These are phyloP conservation scores for Rutstroemia sp. DNA, from an alignment of 2,329 filamentous ascomycete genomes.

Conservation along the genomic window DNA sequence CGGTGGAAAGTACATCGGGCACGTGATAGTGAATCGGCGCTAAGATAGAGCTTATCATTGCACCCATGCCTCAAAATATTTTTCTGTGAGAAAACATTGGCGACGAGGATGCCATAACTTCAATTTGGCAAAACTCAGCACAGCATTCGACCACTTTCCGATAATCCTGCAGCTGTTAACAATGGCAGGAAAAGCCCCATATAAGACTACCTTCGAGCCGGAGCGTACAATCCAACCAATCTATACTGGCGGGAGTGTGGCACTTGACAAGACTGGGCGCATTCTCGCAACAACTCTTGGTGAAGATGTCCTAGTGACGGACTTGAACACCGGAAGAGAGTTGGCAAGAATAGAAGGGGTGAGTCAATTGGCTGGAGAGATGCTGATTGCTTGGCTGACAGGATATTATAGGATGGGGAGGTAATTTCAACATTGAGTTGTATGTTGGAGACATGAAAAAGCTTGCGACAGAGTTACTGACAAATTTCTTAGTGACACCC, in stretches of 20 bases:
- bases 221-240: slow-evolving; percentile 81
- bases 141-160: too few species aligned
- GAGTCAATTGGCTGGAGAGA: slow-evolving; percentile 27
- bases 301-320: slow-evolving; percentile 83
- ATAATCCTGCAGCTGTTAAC: slow-evolving; percentile 9
- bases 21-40: slow-evolving; percentile 7
- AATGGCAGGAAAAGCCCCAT: slow-evolving; percentile 55
- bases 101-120: neutral
- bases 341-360: slow-evolving; percentile 84
- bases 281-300: slow-evolving; percentile 85
- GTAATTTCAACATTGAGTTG: slow-evolving; percentile 66
- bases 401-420: slow-evolving; percentile 59
- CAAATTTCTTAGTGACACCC: slow-evolving; percentile 59
- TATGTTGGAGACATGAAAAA: slow-evolving; percentile 30
- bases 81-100: slow-evolving; percentile 4
- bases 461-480: slow-evolving; percentile 18
- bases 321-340: slow-evolving; percentile 74
- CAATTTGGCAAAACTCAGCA: neutral
- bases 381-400: slow-evolving; percentile 21
- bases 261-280: slow-evolving; percentile 71
- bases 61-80: slow-evolving; percentile 15
- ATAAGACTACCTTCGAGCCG: slow-evolving; percentile 86
- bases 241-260: slow-evolving; percentile 83
- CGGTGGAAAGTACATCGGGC: neutral
- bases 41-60: slow-evolving; percentile 20